Percentiles rank a stretch among this genome's conserved stretches.
phyloP scores from a whole-genome alignment of 768 basidiomycete species.

The Kwoniella dejecticola region DNA sequence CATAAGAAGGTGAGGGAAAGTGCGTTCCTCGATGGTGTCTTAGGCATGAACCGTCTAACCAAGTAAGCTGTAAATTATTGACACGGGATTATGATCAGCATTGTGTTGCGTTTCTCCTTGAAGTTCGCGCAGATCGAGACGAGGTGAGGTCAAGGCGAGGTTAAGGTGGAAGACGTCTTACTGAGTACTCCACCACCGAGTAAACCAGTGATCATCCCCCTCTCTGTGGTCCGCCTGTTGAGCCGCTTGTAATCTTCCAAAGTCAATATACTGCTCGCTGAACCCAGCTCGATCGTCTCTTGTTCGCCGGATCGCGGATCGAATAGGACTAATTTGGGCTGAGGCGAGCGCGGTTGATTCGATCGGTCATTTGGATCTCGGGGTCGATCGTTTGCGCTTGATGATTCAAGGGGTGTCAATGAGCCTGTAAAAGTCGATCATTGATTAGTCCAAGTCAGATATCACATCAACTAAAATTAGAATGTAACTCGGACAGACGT shows the following conservation, averaged over 20 bases:
- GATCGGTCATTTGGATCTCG: conserved; percentile 12
- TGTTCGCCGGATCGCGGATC: conserved; percentile 21
- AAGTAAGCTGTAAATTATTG: conserved; percentile 25
- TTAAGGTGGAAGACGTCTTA: background rate
- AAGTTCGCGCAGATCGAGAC: background rate
- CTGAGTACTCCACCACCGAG: conserved; percentile 27
- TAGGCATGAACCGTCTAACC: conserved; percentile 22
- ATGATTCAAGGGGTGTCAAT: conserved; percentile 4
- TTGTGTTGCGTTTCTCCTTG: too few relatives aligned
- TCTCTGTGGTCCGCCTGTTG: conserved; percentile 22
- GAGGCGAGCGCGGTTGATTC: conserved; percentile 12
- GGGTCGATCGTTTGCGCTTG: background rate
- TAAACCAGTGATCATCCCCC: conserved; percentile 27
- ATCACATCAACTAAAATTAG: too few relatives aligned
- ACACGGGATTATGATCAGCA: too few relatives aligned
- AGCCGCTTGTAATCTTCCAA: conserved; percentile 30
- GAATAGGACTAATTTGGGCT: conserved; percentile 20
- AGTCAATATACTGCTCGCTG: conserved; percentile 22
- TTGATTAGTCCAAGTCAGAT: too few relatives aligned
- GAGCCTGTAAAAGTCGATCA: conserved; percentile 12
- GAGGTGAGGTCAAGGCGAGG: background rate
- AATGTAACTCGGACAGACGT: too few relatives aligned
- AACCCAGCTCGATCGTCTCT: conserved; percentile 21
- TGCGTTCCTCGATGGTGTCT: conserved; percentile 27
- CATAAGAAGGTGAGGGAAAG: conserved; percentile 27